Conservation (phyloP, 768 basidiomycete genomes). For the Boletus rufocinnamomeus region DNA sequence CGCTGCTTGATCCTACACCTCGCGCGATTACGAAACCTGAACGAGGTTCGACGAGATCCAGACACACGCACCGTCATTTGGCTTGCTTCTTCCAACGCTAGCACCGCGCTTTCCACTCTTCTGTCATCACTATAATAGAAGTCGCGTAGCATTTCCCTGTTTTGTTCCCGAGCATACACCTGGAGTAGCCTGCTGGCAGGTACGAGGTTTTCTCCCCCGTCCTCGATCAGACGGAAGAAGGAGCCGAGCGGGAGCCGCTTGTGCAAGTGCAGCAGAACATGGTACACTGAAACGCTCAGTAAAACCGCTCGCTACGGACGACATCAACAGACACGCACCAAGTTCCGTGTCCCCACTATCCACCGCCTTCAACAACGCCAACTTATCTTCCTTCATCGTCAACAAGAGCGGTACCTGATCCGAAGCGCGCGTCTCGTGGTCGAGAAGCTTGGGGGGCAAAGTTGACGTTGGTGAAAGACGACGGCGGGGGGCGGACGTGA, state of each 20-base stretch:
- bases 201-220: slow-evolving; percentile 72
- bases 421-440: slow-evolving; percentile 83
- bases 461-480: not conserved
- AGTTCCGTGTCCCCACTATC: slow-evolving; percentile 96
- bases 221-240: slow-evolving; percentile 94
- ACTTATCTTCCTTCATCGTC: slow-evolving; percentile 90
- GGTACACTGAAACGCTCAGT: slow-evolving; percentile 64
- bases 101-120: slow-evolving; percentile 87
- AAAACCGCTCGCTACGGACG: not conserved
- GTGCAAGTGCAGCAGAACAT: slow-evolving; percentile 87
- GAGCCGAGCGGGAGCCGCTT: slow-evolving; percentile 81
- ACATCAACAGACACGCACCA: slow-evolving; percentile 47
- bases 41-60: not conserved
- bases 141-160: slow-evolving; percentile 88
- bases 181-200: slow-evolving; percentile 81
- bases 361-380: slow-evolving; percentile 86
- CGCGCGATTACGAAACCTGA: slow-evolving; percentile 3
- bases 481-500: not conserved
- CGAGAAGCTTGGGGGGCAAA: slow-evolving; percentile 62
- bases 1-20: slow-evolving; percentile 65
- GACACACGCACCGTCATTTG: slow-evolving; percentile 54
- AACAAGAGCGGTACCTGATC: slow-evolving; percentile 94
- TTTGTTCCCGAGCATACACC: slow-evolving; percentile 88
- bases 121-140: slow-evolving; percentile 99
- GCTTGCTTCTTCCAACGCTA: slow-evolving; percentile 82